Conservation (phyloP, 2,329 filamentous ascomycete species). For the Diaporthe citrichinensis region DNA sequence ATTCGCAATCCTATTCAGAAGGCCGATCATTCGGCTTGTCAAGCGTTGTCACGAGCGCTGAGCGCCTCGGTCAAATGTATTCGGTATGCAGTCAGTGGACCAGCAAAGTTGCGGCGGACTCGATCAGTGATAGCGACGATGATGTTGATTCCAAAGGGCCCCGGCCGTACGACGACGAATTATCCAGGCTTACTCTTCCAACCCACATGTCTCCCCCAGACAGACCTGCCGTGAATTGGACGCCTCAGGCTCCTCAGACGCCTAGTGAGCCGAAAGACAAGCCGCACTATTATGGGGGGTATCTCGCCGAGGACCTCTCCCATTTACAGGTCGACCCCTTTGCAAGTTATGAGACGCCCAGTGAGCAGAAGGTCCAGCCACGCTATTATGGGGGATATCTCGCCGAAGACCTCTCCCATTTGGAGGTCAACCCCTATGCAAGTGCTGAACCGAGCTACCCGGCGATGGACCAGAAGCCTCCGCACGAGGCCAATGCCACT, state of each 20-base stretch:
- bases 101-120: background rate
- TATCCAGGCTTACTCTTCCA: background rate
- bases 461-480: too few relatives aligned
- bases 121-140: background rate
- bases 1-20: too few relatives aligned
- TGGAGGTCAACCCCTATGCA: too few relatives aligned
- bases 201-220: background rate
- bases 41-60: background rate
- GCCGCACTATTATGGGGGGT: too few relatives aligned
- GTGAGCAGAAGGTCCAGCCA: too few relatives aligned
- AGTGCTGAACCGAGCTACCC: too few relatives aligned
- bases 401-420: too few relatives aligned
- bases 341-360: background rate
- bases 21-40: background rate
- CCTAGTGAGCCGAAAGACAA: too few relatives aligned
- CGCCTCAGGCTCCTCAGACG: background rate
- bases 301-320: too few relatives aligned
- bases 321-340: too few relatives aligned
- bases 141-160: background rate
- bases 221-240: background rate
- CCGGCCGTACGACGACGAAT: background rate
- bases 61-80: background rate
- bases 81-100: background rate
- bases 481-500: too few relatives aligned
- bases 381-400: too few relatives aligned